Percentiles rank a stretch among this genome's conserved stretches.
These are phyloP conservation scores for Xylaria sp. DNA, from an alignment of 2,329 filamentous ascomycete species.

Conservation along the genomic window DNA sequence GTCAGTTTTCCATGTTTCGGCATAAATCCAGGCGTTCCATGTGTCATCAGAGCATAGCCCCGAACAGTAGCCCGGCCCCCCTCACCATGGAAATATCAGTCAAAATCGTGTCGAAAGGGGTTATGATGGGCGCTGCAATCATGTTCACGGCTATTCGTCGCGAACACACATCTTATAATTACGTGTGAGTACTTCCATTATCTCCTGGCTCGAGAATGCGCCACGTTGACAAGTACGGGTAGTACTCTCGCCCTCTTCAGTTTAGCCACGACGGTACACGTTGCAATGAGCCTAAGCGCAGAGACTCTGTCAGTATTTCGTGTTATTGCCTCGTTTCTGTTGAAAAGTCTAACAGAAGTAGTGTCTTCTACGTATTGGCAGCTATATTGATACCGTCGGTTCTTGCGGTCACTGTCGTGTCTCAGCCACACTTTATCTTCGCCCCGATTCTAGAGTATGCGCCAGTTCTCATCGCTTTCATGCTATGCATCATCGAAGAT, in stretches of 20 bases:
- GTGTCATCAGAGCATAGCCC: background rate
- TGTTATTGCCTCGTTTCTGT: background rate
- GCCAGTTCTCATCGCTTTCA: constrained; percentile 25
- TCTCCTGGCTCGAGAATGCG: background rate
- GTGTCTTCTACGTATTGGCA: constrained; percentile 24
- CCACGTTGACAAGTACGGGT: constrained; percentile 29
- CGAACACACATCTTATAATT: constrained; percentile 34
- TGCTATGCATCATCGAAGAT: constrained; percentile 33
- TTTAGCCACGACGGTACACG: constrained; percentile 31
- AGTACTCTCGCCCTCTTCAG: constrained; percentile 40
- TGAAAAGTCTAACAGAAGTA: constrained; percentile 18
- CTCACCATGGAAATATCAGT: constrained; percentile 21
- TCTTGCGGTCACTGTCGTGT: constrained; percentile 16
- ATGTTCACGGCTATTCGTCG: constrained; percentile 31
- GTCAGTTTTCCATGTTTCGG: background rate
- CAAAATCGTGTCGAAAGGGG: constrained; percentile 37
- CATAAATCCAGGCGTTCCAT: background rate
- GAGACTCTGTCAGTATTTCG: constrained; percentile 33
- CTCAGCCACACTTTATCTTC: constrained; percentile 17
- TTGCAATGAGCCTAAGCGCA: constrained; percentile 33
- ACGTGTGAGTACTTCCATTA: constrained; percentile 38
- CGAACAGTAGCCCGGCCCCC: background rate
- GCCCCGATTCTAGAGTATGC: constrained; percentile 17
- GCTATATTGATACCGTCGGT: constrained; percentile 18
- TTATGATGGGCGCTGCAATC: constrained; percentile 43